phyloP scores from a whole-genome alignment of 2,329 filamentous ascomycete species.

The Daldinia eschscholtzii region DNA sequence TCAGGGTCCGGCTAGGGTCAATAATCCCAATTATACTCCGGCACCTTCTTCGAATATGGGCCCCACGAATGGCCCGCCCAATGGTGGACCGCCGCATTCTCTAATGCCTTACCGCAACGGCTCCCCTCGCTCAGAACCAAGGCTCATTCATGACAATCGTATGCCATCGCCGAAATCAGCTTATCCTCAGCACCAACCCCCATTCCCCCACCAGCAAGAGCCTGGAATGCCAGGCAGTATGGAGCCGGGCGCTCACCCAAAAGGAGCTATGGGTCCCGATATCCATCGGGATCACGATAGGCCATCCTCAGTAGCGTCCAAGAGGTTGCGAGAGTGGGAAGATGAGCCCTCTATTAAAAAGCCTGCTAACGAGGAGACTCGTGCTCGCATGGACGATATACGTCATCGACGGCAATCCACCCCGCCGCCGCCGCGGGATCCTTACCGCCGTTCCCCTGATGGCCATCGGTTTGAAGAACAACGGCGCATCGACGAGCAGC shows the following conservation, averaged over 20 bases:
- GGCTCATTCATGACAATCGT: constrained; percentile 82
- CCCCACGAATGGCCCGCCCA: constrained; percentile 59
- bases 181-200: constrained; percentile 80
- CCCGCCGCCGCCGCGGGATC: constrained; percentile 76
- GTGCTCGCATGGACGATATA: constrained; percentile 87
- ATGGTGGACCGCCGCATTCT: constrained; percentile 60
- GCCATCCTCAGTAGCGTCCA: constrained; percentile 83
- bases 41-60: constrained; percentile 54
- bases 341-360: constrained; percentile 85
- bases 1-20: constrained; percentile 56
- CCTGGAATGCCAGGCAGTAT: constrained; percentile 68
- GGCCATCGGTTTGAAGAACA: constrained; percentile 74
- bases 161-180: constrained; percentile 92
- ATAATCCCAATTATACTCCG: constrained; percentile 57
- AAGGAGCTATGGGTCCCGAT: constrained; percentile 71
- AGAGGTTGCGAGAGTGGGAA: constrained; percentile 94
- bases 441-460: constrained; percentile 82
- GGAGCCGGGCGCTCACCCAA: constrained; percentile 73
- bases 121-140: constrained; percentile 85
- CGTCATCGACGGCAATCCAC: constrained; percentile 83
- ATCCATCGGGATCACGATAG: constrained; percentile 76
- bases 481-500: constrained; percentile 70
- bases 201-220: constrained; percentile 80
- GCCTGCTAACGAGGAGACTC: constrained; percentile 86
- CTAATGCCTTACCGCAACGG: constrained; percentile 81